These are phyloP conservation scores for Teunomyces lycoperdinae DNA, from an alignment of 805 yeast species.

Conservation along the genomic window DNA sequence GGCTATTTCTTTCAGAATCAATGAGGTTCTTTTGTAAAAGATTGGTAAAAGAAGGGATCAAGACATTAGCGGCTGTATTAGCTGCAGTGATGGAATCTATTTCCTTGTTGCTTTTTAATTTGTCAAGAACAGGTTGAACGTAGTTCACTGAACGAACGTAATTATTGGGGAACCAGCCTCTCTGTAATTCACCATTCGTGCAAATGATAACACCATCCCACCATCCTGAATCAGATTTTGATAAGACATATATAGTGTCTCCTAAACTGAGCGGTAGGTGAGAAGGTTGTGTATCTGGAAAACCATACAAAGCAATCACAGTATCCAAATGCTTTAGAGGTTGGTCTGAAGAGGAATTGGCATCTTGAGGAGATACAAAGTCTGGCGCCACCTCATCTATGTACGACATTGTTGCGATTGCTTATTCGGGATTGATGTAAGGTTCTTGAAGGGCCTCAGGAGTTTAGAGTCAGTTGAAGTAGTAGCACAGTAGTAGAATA, in stretches of 20 bases:
- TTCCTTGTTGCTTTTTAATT: conserved; percentile 38
- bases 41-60: conserved; percentile 40
- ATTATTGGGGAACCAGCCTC: conserved; percentile 87
- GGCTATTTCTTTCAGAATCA: conserved; percentile 31
- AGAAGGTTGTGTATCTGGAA: conserved; percentile 49
- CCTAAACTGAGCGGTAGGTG: conserved; percentile 57
- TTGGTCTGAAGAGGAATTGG: conserved; percentile 16
- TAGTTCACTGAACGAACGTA: conserved; percentile 50
- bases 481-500: neutral
- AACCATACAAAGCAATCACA: conserved; percentile 57
- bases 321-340: conserved; percentile 48
- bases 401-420: conserved; percentile 10
- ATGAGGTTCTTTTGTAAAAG: conserved; percentile 33
- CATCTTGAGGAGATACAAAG: conserved; percentile 29
- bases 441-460: neutral
- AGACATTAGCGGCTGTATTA: conserved; percentile 45
- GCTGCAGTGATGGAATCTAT: conserved; percentile 44
- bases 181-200: conserved; percentile 36
- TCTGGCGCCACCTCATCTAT: conserved; percentile 43
- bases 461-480: neutral
- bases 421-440: neutral
- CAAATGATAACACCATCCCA: conserved; percentile 70
- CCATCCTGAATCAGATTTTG: conserved; percentile 69
- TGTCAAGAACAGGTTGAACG: conserved; percentile 39
- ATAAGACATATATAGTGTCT: conserved; percentile 67